Percentiles rank a stretch among this genome's conserved stretches.
These are phyloP conservation scores for Lasiosphaeria hispida DNA, from an alignment of 495 filamentous ascomycete genomes.

Conservation along the genomic window DNA sequence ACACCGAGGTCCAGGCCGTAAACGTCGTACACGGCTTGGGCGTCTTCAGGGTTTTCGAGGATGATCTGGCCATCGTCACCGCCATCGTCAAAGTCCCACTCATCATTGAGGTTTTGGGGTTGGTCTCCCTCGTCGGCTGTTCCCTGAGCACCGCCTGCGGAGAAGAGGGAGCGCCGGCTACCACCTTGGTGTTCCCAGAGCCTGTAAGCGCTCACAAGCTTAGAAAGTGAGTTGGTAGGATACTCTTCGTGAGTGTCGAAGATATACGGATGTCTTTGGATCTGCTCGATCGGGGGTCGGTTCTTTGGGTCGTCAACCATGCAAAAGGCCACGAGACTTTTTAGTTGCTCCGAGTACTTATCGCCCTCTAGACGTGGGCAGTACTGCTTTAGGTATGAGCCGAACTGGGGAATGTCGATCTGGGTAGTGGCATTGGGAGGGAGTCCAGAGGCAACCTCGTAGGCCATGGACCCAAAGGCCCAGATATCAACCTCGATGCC, in stretches of 20 bases:
- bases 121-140: background rate
- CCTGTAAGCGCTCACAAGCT: slow-evolving; percentile 17
- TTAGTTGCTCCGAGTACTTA: slow-evolving; percentile 11
- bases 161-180: slow-evolving; percentile 17
- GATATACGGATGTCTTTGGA: slow-evolving; percentile 16
- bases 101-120: background rate
- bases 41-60: slow-evolving; percentile 10
- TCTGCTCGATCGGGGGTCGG: slow-evolving; percentile 12
- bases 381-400: slow-evolving; percentile 14
- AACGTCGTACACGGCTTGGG: slow-evolving; percentile 7
- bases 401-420: slow-evolving; percentile 14
- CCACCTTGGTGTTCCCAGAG: slow-evolving; percentile 17
- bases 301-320: slow-evolving; percentile 15
- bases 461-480: slow-evolving; percentile 21
- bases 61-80: slow-evolving; percentile 1
- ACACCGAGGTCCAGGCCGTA: slow-evolving; percentile 6
- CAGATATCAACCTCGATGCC: slow-evolving; percentile 21
- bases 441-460: slow-evolving; percentile 17
- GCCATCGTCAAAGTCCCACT: slow-evolving; percentile 12
- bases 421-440: slow-evolving; percentile 15
- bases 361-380: slow-evolving; percentile 16
- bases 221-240: slow-evolving; percentile 11
- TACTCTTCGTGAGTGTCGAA: slow-evolving; percentile 12
- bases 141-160: slow-evolving; percentile 17
- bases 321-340: slow-evolving; percentile 15